Base-by-base conservation (phyloP, 1,284 basidiomycete species). In the Lentinula novae-zelandiae region DNA sequence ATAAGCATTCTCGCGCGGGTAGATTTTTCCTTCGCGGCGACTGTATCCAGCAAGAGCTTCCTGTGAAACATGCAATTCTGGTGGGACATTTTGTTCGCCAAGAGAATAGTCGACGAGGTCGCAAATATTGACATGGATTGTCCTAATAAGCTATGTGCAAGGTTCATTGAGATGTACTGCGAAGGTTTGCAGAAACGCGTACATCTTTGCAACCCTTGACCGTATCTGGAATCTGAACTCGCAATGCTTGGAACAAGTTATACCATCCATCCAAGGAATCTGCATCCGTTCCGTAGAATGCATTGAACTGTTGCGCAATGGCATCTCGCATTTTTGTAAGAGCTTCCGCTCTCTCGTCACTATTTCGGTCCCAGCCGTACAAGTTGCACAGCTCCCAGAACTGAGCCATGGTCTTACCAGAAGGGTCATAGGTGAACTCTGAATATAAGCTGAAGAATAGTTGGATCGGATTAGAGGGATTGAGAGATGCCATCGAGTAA, bases 71-170 rank as follows among this genome's bases (percentile, higher is more conserved):
- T 55, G 22, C 27, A 31, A n/a, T 9, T 20, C 20, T 38, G 13
- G 34, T 17, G n/a, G 15, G 13, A 1, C 17, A 2, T 53, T 6
- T 53, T 53, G 4, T 38, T 75, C 68, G 27, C 27, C 27, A 0
- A 27, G 27, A 27, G 27, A 27, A 0, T 62, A 58, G 17, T 76
- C 69, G 10, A 77, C 64, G 36, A 79, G 67, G 60, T 78, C 76
- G n/a, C 75, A 68, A 1, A 77, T 64, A 54, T 79, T 78, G 58
- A 79, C 73, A 46, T 76, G 71, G 0, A 70, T 71, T 4, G 58
- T 60, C 55, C 62, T 62, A 2, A 76, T 65, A 2, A 62, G 63
- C 75, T 76, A 39, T 5, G 55, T 27, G 13, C 27, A 27, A 34
- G 15, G 5, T n/a, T 34, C 8, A 15, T 10, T 1, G 3, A 22